phyloP scores from a whole-genome alignment of 345 rosid species.

The Citropsis articulata region DNA sequence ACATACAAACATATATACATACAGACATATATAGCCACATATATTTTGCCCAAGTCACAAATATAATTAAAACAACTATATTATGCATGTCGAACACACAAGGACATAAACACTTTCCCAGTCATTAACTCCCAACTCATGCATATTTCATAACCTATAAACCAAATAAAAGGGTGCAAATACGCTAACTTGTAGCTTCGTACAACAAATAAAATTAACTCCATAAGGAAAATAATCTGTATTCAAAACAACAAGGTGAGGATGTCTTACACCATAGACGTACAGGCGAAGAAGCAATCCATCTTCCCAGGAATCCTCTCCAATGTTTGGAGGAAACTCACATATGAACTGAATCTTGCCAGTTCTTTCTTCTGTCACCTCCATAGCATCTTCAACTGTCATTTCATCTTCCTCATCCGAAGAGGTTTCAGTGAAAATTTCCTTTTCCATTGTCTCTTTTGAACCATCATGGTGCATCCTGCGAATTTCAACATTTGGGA shows the following conservation, averaged over 20 bases:
- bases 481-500: constrained; percentile 63
- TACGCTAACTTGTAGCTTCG: background rate
- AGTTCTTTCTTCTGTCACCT: constrained; percentile 27
- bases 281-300: constrained; percentile 38
- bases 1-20: too few species aligned
- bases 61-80: background rate
- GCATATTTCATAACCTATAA: background rate
- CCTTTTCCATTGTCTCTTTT: constrained; percentile 28
- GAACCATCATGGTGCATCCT: constrained; percentile 44
- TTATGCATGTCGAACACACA: background rate
- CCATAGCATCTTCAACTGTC: constrained; percentile 30
- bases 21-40: too few species aligned
- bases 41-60: too few species aligned
- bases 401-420: constrained; percentile 28
- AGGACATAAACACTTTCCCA: background rate
- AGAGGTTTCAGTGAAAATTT: constrained; percentile 20
- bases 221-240: background rate
- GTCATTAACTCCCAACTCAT: background rate
- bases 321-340: constrained; percentile 27
- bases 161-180: background rate
- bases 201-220: background rate
- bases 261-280: constrained; percentile 67
- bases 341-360: constrained; percentile 25
- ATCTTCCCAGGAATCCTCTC: constrained; percentile 32
- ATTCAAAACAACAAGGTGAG: constrained; percentile 11